These are phyloP conservation scores for Lipomyces anomalus DNA, from an alignment of 805 yeast genomes.

Conservation along the genomic window DNA sequence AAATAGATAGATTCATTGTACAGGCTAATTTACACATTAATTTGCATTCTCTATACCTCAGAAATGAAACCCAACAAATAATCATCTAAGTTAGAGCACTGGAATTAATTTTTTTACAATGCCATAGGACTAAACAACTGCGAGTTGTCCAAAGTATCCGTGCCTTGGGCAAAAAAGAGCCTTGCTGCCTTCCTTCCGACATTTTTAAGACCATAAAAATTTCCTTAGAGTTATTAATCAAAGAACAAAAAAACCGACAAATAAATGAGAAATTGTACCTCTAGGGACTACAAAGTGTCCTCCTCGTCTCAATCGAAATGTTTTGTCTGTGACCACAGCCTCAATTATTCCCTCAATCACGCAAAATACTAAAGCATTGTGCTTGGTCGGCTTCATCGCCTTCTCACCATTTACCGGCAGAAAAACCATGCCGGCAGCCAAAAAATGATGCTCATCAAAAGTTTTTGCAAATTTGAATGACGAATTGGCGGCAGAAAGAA, in stretches of 20 bases:
- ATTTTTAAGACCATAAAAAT: slow-evolving; percentile 13
- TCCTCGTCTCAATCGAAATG: slow-evolving; percentile 60
- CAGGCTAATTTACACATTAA: too few relatives aligned
- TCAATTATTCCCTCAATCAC: slow-evolving; percentile 67
- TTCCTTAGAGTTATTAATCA: slow-evolving; percentile 4
- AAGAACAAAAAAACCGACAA: background rate
- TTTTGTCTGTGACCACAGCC: slow-evolving; percentile 54
- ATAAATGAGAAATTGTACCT: slow-evolving; percentile 60
- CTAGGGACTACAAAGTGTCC: slow-evolving; percentile 79
- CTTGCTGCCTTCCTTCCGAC: slow-evolving; percentile 57
- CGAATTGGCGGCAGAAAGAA: slow-evolving; percentile 6
- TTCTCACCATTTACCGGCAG: slow-evolving; percentile 60
- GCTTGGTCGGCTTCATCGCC: slow-evolving; percentile 54
- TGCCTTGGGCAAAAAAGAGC: slow-evolving; percentile 71
- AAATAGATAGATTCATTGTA: too few relatives aligned
- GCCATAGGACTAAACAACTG: background rate
- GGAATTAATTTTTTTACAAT: too few relatives aligned
- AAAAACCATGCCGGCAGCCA: slow-evolving; percentile 69
- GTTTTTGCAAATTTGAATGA: slow-evolving; percentile 21
- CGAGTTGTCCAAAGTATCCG: slow-evolving; percentile 26
- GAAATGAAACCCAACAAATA: too few relatives aligned
- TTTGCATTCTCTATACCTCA: too few relatives aligned
- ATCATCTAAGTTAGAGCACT: too few relatives aligned
- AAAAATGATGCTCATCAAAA: slow-evolving; percentile 32
- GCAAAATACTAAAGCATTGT: slow-evolving; percentile 66